Conservation (phyloP, 208 protist species). For the Phytomonas francai region DNA sequence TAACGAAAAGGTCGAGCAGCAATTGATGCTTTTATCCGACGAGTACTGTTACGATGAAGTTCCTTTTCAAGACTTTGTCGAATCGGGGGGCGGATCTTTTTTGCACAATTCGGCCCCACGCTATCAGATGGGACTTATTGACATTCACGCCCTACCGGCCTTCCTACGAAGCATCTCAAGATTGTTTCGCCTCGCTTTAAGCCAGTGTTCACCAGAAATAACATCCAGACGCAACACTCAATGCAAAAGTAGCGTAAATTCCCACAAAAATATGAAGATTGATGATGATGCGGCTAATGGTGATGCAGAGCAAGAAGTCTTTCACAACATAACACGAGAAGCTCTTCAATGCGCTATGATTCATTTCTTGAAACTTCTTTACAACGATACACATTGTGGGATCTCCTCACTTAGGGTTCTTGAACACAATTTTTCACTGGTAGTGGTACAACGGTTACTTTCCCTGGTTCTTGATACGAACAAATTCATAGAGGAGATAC, state of each 20-base stretch:
- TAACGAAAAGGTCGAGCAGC: neutral
- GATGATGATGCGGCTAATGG: neutral
- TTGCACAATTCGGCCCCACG: constrained; percentile 1
- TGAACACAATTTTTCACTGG: neutral
- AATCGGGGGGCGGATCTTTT: neutral
- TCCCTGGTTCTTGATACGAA: neutral
- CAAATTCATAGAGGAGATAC: neutral
- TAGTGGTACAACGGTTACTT: neutral
- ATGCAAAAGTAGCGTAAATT: neutral
- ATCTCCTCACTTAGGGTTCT: neutral
- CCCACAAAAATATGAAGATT: neutral
- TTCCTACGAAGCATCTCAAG: constrained; percentile 8
- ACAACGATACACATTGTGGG: neutral
- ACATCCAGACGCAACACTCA: neutral
- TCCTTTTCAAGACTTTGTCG: neutral
- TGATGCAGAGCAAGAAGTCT: neutral
- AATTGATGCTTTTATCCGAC: neutral
- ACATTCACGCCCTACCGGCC: constrained; percentile 3
- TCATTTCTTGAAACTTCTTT: neutral
- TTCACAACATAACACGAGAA: neutral
- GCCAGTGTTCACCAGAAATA: neutral
- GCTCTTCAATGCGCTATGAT: neutral
- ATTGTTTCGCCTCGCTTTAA: neutral
- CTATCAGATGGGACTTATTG: constrained; percentile 14
- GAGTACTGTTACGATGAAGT: neutral